Evolutionary conservation across 139 green algal genomes (phyloP), one percentile per base, ranked within the genome.

Genomic region (Chlamydomonas sp.): DNA sequence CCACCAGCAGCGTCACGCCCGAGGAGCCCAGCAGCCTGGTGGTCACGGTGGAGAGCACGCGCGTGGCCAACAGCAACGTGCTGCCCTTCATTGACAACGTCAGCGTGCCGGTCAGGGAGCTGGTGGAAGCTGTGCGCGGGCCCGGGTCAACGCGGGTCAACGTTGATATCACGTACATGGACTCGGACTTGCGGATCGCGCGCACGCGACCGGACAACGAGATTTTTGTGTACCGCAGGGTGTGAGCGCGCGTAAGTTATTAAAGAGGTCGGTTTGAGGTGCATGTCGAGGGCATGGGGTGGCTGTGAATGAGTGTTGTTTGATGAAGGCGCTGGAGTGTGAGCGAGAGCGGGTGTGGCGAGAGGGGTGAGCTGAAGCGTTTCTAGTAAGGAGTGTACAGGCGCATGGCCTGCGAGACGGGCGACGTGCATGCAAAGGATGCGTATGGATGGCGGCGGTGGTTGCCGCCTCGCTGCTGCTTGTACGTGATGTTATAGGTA

Each of bases 161-260:
- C 16, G 80, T 86, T 17, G 78, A 86, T 0, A 72, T 91, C 0
- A 85, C 85, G n/a, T 91, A 89, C 83, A 9, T 91, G 49, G 88
- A 91, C 82, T 63, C 17, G 17, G 88, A 91, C 61, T 7, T 91
- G 77, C 85, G 88, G 5, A 78, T 91, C 4, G 72, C 80, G 8
- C 78, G 83, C 9, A 91, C 88, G 0, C 77, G 85, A 8, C 82
- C 83, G 67, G 88, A 91, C 63, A 77, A 86, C 63, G 79, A 91
- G 49, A 77, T 91, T 20, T 91, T 91, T n/a, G 74, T 91, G 4
- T 91, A 91, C 77, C 63, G 88, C 61, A 31, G 73, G 0, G 83
- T 86, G 78, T 91, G 64, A 85, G 72, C 7, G 14, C 59, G 68
- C 31, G 31, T 49, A 49, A 73, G 67, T 73, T 73, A 14, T 73